phyloP scores from a whole-genome alignment of 1,284 basidiomycete species.

The Puccinia triticina region DNA sequence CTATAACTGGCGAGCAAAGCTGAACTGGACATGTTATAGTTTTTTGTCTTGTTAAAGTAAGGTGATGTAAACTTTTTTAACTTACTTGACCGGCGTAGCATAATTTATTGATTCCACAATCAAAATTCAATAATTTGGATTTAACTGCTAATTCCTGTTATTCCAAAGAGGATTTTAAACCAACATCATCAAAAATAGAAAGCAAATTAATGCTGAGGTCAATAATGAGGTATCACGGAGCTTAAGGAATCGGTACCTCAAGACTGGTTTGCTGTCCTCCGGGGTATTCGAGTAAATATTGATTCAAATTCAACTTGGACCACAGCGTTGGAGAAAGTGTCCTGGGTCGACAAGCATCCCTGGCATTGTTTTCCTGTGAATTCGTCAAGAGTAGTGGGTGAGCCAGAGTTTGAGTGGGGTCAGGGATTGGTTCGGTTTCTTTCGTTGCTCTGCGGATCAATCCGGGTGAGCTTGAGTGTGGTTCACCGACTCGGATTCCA shows the following conservation, averaged over 20 bases:
- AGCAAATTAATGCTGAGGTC: no score
- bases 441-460: no score
- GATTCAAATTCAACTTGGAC: constrained; percentile 29
- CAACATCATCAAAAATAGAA: no score
- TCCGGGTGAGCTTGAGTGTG: no score
- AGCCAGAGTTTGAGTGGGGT: neutral
- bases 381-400: neutral
- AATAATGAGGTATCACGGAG: neutral
- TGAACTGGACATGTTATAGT: neutral
- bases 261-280: constrained; percentile 24
- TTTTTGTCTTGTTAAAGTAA: neutral
- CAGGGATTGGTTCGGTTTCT: neutral
- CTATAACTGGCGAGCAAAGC: constrained; percentile 43
- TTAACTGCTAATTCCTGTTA: constrained; percentile 32
- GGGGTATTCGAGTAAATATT: constrained; percentile 38
- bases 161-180: neutral
- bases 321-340: constrained; percentile 19
- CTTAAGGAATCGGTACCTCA: constrained; percentile 4
- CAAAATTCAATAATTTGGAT: constrained; percentile 28
- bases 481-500: no score
- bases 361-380: neutral
- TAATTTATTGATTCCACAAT: constrained; percentile 45
- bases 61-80: neutral
- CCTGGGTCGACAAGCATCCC: constrained; percentile 15
- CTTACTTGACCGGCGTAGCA: constrained; percentile 43